Percentiles rank a stretch among this genome's conserved stretches.
These are phyloP conservation scores for Arabidopsis lyrata DNA, from an alignment of 441 rosid genomes.

Conservation along the genomic window DNA sequence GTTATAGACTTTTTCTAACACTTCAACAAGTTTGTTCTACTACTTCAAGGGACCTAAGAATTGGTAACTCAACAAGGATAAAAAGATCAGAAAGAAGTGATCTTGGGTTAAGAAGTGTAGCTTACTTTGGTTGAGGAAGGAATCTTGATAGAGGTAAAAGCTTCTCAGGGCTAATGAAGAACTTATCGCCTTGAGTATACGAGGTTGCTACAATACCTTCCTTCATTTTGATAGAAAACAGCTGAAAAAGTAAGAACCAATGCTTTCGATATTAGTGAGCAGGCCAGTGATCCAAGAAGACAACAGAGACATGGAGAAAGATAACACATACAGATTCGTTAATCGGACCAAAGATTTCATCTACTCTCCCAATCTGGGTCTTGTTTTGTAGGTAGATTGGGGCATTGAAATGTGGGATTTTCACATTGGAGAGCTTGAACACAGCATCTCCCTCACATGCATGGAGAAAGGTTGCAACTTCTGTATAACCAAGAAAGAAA, in stretches of 20 bases:
- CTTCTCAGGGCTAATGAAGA: conserved; percentile 80
- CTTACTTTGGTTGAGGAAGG: conserved; percentile 94
- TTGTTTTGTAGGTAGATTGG: conserved; percentile 84
- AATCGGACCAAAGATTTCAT: conserved; percentile 94
- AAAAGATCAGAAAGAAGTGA: background rate
- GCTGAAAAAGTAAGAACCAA: conserved; percentile 49
- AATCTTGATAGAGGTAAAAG: conserved; percentile 87
- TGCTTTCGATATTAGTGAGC: background rate
- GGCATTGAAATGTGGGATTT: conserved; percentile 89
- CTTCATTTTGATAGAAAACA: conserved; percentile 87
- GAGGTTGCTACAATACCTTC: conserved; percentile 96
- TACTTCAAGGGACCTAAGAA: background rate
- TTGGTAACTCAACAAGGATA: conserved; percentile 1
- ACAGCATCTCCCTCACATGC: conserved; percentile 97
- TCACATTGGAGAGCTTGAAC: conserved; percentile 80
- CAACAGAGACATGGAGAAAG: background rate
- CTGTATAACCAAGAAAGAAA: conserved; percentile 48
- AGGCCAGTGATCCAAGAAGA: background rate
- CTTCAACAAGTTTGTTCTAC: conserved; percentile 5
- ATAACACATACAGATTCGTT: conserved; percentile 77
- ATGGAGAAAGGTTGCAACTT: conserved; percentile 81
- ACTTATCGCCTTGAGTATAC: conserved; percentile 74
- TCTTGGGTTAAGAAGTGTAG: conserved; percentile 17
- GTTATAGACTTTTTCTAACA: conserved; percentile 9
- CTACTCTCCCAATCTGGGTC: conserved; percentile 96